Base-by-base conservation (phyloP, 2,329 filamentous ascomycete genomes). In the Xylaria sp. region DNA sequence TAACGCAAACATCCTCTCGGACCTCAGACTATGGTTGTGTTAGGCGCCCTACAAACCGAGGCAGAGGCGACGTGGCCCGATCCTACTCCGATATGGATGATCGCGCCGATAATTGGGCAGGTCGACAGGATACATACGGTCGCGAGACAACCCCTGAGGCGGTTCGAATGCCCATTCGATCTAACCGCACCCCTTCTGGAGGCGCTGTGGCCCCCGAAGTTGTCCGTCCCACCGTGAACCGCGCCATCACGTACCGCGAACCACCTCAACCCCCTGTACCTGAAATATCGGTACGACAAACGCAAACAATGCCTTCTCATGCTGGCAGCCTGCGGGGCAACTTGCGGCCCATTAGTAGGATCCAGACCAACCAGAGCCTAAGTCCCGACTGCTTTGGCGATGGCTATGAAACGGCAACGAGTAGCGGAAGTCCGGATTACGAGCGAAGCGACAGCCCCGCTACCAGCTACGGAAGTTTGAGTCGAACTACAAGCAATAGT, bases 381-480 rank as follows among this genome's bases (percentile, higher is more conserved):
- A 73, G 76, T 39, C 81, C 84, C 37, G 85, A 87, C 67, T 81
- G 84, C 2, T 87, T 85, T 70, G 82, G 79, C 32, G 83, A 85
- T 68, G 85, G 84, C 57, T 86, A 88, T 70, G 83, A 86, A 64
- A 86, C 83, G 10, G 79, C 79, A 8, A 86, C 84, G 72, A 84
- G 84, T 70, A 84, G 85, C 70, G 84, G 83, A 48, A 88, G 86
- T 44, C 85, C 85, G 0, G 83, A 86, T 63, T 85, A 83, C 23
- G 83, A 86, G 55, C 83, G 84, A 64, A 85, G 84, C 74, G 80
- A 86, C 66, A 89, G 86, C 73, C 87, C 87, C 0, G 84, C 86
- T 2, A 88, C 87, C 0, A 88, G 86, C 76, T 84, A 86, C 66
- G 86, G 84, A 68, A 88, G 86, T 76, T 75, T 87, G 55, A 87